Base-by-base conservation (phyloP, 1,139 yeast species). In the Pichiaceae sp. region DNA sequence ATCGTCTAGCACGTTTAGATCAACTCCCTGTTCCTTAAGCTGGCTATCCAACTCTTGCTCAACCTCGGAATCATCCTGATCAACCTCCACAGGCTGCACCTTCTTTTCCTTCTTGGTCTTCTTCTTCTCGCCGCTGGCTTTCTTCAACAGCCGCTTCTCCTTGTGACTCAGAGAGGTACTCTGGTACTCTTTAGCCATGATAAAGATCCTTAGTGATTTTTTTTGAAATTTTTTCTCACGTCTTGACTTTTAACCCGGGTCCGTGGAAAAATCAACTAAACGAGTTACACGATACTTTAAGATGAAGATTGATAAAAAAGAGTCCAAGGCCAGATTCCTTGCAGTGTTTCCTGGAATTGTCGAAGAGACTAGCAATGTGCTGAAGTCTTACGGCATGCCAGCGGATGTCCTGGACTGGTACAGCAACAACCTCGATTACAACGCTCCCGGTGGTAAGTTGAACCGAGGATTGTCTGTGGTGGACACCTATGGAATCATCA, bases 401-500 rank as follows among this genome's bases (percentile, higher is more conserved):
- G 63, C 70, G 42, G 93, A 84, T 46, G 97, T 96, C 36, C 70
- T 84, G 43, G 76, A 74, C 28, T 91, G 99, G 98, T 86, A 77
- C 63, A 74, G 70, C 49, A 70, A 70, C 45, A 80, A 72, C 49
- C 67, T 91, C 58, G 64, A 79, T 51, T 84, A 91, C 68, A 93
- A 93, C 65, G 79, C 95, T 6, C 91, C 95, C 38, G 96, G 97
- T 42, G 99, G 99, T 35, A 93, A 93, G 63, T 73, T 89, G 56
- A 93, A 93, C 70, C 76, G 99, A 60, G 99, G 99, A 17, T 68
- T 93, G 45, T 84, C 96, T 27, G 98, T 93, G 14, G 79, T 91
- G 43, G 97, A 91, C 61, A 86, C 97, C 3, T 91, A 84, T 64
- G 77, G 79, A 43, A 73, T 91, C 41, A 70, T 93, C 56, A 83